A percentile compares a stretch with the other conserved stretches of the same genome.
Conservation (phyloP, 148 eudicot species). For the Chenopodium quinoa region DNA sequence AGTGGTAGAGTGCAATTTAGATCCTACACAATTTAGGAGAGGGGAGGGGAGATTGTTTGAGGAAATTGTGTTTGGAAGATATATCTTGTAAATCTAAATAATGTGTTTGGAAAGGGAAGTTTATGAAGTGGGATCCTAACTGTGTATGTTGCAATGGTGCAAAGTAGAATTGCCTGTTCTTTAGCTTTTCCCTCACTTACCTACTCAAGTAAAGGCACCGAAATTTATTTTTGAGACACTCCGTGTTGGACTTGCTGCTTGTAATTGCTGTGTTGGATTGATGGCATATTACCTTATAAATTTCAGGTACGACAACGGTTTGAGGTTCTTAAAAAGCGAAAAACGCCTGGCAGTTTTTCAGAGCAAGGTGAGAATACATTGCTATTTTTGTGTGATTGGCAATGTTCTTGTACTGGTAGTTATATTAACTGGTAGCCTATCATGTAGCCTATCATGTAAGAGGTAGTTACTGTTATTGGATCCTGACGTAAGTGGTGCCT, state of each 20-base stretch:
- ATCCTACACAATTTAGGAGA: neutral
- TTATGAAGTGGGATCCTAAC: neutral
- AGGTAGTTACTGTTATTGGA: neutral
- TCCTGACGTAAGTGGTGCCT: conserved; percentile 10
- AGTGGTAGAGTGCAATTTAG: neutral
- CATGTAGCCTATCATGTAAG: neutral
- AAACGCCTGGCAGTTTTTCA: conserved; percentile 70
- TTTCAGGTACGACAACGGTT: conserved; percentile 81
- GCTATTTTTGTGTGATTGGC: neutral
- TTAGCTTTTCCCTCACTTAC: neutral
- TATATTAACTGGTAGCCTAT: neutral
- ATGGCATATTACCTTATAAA: neutral
- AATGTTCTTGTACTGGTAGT: neutral
- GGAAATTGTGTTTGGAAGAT: neutral
- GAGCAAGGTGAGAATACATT: conserved; percentile 63
- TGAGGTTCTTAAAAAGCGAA: conserved; percentile 85
- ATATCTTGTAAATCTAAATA: neutral
- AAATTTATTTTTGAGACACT: no score
- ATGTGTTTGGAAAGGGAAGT: neutral
- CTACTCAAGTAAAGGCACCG: neutral
- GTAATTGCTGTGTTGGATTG: neutral
- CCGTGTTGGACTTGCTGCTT: neutral
- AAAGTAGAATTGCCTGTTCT: neutral
- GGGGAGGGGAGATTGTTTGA: neutral
- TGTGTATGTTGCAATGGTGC: neutral